phyloP scores from a whole-genome alignment of 2,329 filamentous ascomycete species.

The Grosmannia serpens region DNA sequence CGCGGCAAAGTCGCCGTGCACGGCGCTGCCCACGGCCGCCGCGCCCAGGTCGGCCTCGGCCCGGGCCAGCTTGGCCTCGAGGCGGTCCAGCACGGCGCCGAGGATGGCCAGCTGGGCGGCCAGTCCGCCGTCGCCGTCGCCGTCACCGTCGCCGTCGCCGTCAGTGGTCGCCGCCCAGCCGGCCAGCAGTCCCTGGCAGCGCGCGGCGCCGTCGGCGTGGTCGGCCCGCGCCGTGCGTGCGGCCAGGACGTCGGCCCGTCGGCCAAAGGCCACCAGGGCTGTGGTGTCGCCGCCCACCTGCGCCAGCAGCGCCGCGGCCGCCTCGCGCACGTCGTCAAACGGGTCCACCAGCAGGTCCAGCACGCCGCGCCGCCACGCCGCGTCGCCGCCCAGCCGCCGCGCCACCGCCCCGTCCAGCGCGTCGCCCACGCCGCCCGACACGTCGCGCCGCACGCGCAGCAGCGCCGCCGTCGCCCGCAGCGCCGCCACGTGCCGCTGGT shows the following conservation, averaged over 20 bases:
- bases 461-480: conserved; percentile 59
- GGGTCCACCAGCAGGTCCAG: conserved; percentile 77
- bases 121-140: conserved; percentile 14
- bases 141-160: background rate
- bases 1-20: conserved; percentile 60
- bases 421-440: conserved; percentile 17
- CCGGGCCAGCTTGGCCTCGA: conserved; percentile 54
- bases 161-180: conserved; percentile 36
- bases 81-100: conserved; percentile 41
- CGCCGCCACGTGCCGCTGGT: conserved; percentile 77
- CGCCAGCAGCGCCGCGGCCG: conserved; percentile 38
- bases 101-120: conserved; percentile 39
- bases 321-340: conserved; percentile 77
- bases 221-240: conserved; percentile 71
- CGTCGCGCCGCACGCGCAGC: conserved; percentile 57
- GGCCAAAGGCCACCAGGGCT: conserved; percentile 35
- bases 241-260: conserved; percentile 45
- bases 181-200: conserved; percentile 60
- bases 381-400: conserved; percentile 24
- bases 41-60: conserved; percentile 53
- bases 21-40: conserved; percentile 53
- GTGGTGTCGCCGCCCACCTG: conserved; percentile 25
- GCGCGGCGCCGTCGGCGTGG: conserved; percentile 82
- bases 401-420: conserved; percentile 16
- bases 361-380: conserved; percentile 49